These are phyloP conservation scores for Nakazawaea populi DNA, from an alignment of 805 yeast species.

Conservation along the genomic window DNA sequence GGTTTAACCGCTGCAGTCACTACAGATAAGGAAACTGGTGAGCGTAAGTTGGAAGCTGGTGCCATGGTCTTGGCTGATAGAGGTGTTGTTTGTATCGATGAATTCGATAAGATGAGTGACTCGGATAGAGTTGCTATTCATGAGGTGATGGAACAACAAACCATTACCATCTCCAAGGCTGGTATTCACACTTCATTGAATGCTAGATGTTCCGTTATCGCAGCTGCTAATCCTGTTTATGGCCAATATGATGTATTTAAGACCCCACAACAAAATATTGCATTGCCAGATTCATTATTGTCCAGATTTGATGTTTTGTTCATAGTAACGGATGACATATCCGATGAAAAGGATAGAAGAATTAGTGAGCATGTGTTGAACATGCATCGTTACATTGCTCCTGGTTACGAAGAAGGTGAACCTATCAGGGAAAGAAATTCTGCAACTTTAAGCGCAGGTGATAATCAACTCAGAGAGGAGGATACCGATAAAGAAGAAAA, in stretches of 20 bases:
- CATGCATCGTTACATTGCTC: constrained; percentile 86
- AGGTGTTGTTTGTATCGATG: constrained; percentile 97
- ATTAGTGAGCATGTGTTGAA: constrained; percentile 92
- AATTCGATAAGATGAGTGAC: constrained; percentile 97
- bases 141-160: constrained; percentile 99
- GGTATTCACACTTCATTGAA: constrained; percentile 95
- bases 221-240: constrained; percentile 96
- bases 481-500: constrained; percentile 45
- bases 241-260: constrained; percentile 95
- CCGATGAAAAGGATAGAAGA: constrained; percentile 75
- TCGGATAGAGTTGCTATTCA: constrained; percentile 96
- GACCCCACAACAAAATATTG: constrained; percentile 95
- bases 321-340: constrained; percentile 93
- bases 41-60: constrained; percentile 94
- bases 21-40: constrained; percentile 94
- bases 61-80: constrained; percentile 98
- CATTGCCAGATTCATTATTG: constrained; percentile 90
- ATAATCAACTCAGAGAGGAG: constrained; percentile 38
- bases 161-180: constrained; percentile 96
- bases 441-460: constrained; percentile 79
- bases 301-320: constrained; percentile 96
- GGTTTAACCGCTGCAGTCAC: constrained; percentile 99
- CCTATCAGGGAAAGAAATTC: constrained; percentile 78
- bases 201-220: constrained; percentile 94
- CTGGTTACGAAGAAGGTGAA: constrained; percentile 87